Evolutionary conservation across 345 rosid species (phyloP), one percentile per base, ranked within the genome.

Genomic region (Lagerstroemia speciosa): DNA sequence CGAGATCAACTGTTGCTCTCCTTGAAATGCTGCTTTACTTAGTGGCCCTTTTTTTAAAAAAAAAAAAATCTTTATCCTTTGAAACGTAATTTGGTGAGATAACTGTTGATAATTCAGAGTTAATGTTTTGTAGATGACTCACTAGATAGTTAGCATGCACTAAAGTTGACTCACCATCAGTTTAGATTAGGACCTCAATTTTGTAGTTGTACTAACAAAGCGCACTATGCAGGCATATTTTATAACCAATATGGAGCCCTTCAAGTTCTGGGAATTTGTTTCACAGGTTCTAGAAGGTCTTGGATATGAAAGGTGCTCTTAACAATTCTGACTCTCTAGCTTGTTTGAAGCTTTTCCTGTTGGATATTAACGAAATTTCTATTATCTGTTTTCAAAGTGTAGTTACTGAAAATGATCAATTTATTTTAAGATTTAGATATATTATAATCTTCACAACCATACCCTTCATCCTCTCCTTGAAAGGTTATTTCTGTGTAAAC

Each of bases 251-350:
- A 87, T 81, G 92, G 96, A 93, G 80, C 87, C 92, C 41, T 85
- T 90, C 67, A 89, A 85, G 78, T 93, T 93, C 74, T 93, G 98
- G 96, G 98, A 89, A 74, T 93, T 90, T 77, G 76, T 87, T 40
- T 89, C 96, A 36, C 84, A 67, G 69, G 74, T 89, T 68, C 71
- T 87, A 57, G 89, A 82, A 79, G 96, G 96, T 78, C 97, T 93
- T 86, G 97, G 97, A 77, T 90, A 90, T 75, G 88, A 89, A 75
- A 90, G 99, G 96, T 85, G 66, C 69, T 64, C 71, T 26, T 36
- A 75, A 79, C 73, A 33, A 33, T 41, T 27, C 32, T n/a, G 11
- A 45, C 32, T 67, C 36, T n/a, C n/a, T n/a, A 30, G 26, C 11
- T 17, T 66, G 40, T 52, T 22, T 46, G 4, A 24, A 53, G 19